These are phyloP conservation scores for Curvularia verruculosa DNA, from an alignment of 2,329 filamentous ascomycete genomes.

Conservation along the genomic window DNA sequence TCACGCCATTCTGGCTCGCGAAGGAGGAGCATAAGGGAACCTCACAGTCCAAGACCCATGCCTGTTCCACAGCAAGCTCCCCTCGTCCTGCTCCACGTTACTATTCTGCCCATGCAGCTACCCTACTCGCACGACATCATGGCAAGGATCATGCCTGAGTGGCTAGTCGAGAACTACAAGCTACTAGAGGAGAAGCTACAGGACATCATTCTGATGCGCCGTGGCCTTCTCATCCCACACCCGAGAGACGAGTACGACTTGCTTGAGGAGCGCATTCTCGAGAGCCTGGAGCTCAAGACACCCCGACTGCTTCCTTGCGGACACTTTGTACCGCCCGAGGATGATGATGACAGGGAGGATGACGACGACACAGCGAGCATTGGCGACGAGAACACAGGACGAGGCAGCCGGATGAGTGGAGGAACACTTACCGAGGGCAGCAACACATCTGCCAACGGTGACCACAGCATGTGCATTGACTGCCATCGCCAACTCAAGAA, in stretches of 20 bases:
- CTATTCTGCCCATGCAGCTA: slow-evolving; percentile 72
- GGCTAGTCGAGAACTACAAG: slow-evolving; percentile 65
- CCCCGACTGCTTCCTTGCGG: slow-evolving; percentile 76
- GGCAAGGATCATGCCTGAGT: slow-evolving; percentile 57
- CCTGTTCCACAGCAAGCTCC: slow-evolving; percentile 60
- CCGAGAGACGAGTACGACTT: slow-evolving; percentile 81
- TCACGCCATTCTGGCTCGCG: slow-evolving; percentile 40
- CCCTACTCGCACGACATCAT: slow-evolving; percentile 61
- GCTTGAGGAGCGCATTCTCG: slow-evolving; percentile 76
- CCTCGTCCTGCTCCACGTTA: slow-evolving; percentile 78
- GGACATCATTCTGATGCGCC: slow-evolving; percentile 71
- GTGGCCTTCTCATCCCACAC: slow-evolving; percentile 77
- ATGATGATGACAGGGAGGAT: slow-evolving; percentile 49
- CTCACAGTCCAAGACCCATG: slow-evolving; percentile 35
- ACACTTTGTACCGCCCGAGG: slow-evolving; percentile 65
- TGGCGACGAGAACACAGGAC: slow-evolving; percentile 37
- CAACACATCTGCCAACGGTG: slow-evolving; percentile 26
- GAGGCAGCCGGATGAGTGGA: slow-evolving; percentile 46
- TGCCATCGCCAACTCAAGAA: slow-evolving; percentile 52
- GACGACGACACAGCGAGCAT: slow-evolving; percentile 45
- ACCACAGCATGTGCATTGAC: slow-evolving; percentile 56
- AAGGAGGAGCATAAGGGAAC: slow-evolving; percentile 35
- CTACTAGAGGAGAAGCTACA: slow-evolving; percentile 72
- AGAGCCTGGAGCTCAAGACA: slow-evolving; percentile 73
- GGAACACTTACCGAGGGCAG: slow-evolving; percentile 43